Conservation (phyloP, 2,329 filamentous ascomycete species). For the Celoporthe dispersa region DNA sequence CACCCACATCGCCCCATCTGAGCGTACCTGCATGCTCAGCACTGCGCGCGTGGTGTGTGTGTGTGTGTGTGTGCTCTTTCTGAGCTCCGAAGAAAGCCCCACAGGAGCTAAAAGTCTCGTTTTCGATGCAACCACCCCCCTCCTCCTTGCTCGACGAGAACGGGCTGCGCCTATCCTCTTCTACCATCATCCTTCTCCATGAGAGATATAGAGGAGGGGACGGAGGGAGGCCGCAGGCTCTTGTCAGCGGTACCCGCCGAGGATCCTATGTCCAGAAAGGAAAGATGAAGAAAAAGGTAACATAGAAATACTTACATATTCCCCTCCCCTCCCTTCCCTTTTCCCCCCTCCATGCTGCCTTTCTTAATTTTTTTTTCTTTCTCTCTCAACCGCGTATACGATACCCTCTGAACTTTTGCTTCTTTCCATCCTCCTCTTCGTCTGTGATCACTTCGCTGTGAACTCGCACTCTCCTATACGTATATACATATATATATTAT, state of each 20-base stretch:
- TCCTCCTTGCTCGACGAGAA: constrained; percentile 16
- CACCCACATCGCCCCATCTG: neutral
- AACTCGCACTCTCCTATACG: neutral
- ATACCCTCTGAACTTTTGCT: constrained; percentile 1
- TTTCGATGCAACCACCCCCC: constrained; percentile 12
- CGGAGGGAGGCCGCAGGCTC: constrained; percentile 2
- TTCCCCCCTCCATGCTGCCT: neutral
- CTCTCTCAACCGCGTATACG: neutral
- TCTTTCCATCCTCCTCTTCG: neutral
- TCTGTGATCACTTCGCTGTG: constrained; percentile 14
- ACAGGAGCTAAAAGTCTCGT: neutral
- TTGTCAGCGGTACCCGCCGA: constrained; percentile 17
- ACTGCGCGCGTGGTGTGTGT: too few relatives aligned
- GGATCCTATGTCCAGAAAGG: neutral
- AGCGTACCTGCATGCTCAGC: neutral
- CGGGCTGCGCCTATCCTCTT: neutral
- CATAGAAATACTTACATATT: constrained; percentile 13
- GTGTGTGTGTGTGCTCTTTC: neutral
- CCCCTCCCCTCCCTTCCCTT: neutral
- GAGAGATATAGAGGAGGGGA: neutral
- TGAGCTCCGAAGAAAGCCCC: neutral
- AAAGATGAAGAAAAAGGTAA: constrained; percentile 3
- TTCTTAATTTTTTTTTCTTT: neutral
- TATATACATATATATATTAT: neutral
- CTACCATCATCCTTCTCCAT: neutral